Conservation (phyloP, 164 flowering plant genomes). For the Saururus chinensis region DNA sequence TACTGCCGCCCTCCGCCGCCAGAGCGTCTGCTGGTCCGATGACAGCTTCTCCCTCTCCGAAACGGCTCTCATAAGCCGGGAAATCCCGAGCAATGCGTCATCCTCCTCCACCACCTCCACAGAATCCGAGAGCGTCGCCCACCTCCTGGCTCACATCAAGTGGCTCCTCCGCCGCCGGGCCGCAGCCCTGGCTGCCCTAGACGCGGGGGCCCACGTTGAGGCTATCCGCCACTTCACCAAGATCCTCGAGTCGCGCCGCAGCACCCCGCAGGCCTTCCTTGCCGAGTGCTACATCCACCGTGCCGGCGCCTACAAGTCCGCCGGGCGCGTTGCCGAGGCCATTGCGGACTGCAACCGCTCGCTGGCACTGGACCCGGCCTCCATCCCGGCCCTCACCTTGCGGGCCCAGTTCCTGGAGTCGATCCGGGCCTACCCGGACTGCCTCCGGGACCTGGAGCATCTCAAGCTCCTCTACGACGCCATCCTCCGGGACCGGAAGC, state of each 20-base stretch:
- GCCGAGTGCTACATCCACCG: slow-evolving; percentile 84
- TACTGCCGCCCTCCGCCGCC: slow-evolving; percentile 67
- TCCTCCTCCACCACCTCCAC: slow-evolving; percentile 19
- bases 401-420: slow-evolving; percentile 65
- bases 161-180: slow-evolving; percentile 80
- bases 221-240: slow-evolving; percentile 89
- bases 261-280: slow-evolving; percentile 76
- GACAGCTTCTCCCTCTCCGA: slow-evolving; percentile 61
- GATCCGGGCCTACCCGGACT: slow-evolving; percentile 67
- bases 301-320: slow-evolving; percentile 54
- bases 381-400: slow-evolving; percentile 59
- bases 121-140: slow-evolving; percentile 46
- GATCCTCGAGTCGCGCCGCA: slow-evolving; percentile 75
- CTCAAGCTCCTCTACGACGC: slow-evolving; percentile 76
- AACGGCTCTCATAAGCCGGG: slow-evolving; percentile 1
- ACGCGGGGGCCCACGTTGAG: slow-evolving; percentile 84
- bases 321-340: slow-evolving; percentile 74
- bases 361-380: slow-evolving; percentile 65
- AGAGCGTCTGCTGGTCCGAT: slow-evolving; percentile 68
- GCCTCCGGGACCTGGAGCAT: slow-evolving; percentile 87
- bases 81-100: slow-evolving; percentile 9
- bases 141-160: slow-evolving; percentile 70
- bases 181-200: slow-evolving; percentile 85
- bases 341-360: slow-evolving; percentile 83
- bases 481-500: slow-evolving; percentile 62